Evolutionary conservation across 805 yeast genomes (phyloP).

Genomic region (Candida glaebosa): DNA sequence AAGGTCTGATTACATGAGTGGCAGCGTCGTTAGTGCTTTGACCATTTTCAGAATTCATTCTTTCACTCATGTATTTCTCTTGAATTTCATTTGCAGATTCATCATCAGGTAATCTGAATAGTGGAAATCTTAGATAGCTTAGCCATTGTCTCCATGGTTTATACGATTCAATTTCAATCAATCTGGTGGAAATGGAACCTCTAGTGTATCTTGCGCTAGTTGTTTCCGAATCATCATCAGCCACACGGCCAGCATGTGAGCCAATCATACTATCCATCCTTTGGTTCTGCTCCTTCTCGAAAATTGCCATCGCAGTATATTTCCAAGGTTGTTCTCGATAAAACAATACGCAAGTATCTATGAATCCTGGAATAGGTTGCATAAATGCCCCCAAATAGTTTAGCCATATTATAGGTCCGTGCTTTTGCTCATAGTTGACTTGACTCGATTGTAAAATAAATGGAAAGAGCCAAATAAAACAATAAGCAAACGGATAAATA

Average conservation of each 20-base stretch:
- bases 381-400: conserved; percentile 66
- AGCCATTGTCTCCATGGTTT: conserved; percentile 39
- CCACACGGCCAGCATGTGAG: conserved; percentile 1
- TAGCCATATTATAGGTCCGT: conserved; percentile 60
- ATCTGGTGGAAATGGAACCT: conserved; percentile 26
- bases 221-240: conserved; percentile 20
- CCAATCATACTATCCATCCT: conserved; percentile 20
- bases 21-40: not conserved
- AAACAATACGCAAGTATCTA: conserved; percentile 73
- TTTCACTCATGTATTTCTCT: conserved; percentile 13
- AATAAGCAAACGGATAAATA: conserved; percentile 79
- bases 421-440: conserved; percentile 41
- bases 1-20: conserved; percentile 1
- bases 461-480: conserved; percentile 80
- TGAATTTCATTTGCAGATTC: conserved; percentile 23
- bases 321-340: conserved; percentile 81
- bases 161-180: conserved; percentile 26
- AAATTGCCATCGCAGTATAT: conserved; percentile 38
- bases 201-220: conserved; percentile 23
- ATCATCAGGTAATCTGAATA: conserved; percentile 43
- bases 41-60: conserved; percentile 6
- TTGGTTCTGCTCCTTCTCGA: conserved; percentile 30
- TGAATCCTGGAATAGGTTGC: conserved; percentile 77
- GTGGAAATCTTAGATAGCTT: conserved; percentile 38
- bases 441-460: conserved; percentile 62